These are phyloP conservation scores for Xylaria sp. DNA, from an alignment of 2,329 filamentous ascomycete species.

Conservation along the genomic window DNA sequence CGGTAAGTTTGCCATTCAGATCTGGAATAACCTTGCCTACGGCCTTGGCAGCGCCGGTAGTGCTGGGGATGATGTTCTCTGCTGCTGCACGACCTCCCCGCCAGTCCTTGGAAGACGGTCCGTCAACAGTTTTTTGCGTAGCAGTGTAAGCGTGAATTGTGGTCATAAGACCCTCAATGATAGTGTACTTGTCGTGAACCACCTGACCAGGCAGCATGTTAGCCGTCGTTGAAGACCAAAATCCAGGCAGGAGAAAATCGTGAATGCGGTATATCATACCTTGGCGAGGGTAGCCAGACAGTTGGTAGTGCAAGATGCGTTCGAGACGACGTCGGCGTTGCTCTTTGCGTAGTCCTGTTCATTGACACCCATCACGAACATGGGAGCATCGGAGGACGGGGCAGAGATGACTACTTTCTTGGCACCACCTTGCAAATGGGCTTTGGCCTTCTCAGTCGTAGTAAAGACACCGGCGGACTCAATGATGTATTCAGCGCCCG, in stretches of 20 bases:
- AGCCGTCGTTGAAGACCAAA: background rate
- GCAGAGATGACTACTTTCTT: conserved; percentile 98
- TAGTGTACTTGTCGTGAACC: conserved; percentile 97
- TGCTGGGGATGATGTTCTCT: conserved; percentile 99
- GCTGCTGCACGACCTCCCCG: conserved; percentile 98
- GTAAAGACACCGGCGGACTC: conserved; percentile 99
- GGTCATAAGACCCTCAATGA: conserved; percentile 99
- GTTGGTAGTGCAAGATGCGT: conserved; percentile 99
- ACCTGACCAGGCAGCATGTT: conserved; percentile 67
- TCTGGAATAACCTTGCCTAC: conserved; percentile 99
- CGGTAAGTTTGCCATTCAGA: conserved; percentile 99
- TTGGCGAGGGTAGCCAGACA: conserved; percentile 97
- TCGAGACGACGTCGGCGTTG: conserved; percentile 93
- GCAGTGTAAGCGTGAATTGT: conserved; percentile 99
- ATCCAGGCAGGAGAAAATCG: background rate
- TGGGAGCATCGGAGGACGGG: conserved; percentile 93
- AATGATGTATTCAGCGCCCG: conserved; percentile 91
- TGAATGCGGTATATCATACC: background rate
- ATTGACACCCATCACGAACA: conserved; percentile 99
- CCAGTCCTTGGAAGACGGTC: conserved; percentile 98
- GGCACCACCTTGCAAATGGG: conserved; percentile 94
- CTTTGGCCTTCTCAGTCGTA: conserved; percentile 93
- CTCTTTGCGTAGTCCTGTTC: conserved; percentile 80
- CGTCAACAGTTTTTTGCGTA: conserved; percentile 99
- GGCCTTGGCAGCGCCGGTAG: conserved; percentile 99